Evolutionary conservation across 1,284 basidiomycete species (phyloP), one percentile per base, ranked within the genome.

Genomic region (Xanthoconium separans): DNA sequence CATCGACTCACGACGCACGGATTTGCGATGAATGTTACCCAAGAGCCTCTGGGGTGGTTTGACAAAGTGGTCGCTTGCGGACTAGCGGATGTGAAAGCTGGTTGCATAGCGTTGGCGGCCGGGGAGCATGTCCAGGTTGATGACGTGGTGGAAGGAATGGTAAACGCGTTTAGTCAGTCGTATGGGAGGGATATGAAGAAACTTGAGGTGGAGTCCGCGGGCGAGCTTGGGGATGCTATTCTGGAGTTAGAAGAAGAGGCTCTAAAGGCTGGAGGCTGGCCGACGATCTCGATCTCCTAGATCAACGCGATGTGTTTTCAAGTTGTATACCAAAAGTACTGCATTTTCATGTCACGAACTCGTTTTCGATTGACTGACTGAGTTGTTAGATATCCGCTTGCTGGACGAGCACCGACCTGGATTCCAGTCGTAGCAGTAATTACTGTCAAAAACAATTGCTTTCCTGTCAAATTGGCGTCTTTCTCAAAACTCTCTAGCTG

Each of bases 1-100:
- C 94, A 98, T 66, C 82, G 96, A 34, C 81, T 99, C 55, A 95
- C 95, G 33, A 91, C 87, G 20, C 97, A 99, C 69, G 97, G 97
- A 0, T 98, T 99, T 71, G 85, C 95, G 2, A 76, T 98, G 68
- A 99, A 99, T 70, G 77, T 98, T 55, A 93, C 93, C 1, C 72
- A 74, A 16, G 86, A 95, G 59, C 93, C 92, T 2, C 69, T 84
- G 16, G 65, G 74, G 15, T 98, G 96, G 90, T 98, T 99, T 69
- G 79, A 89, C 63, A 77, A 83, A 55, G 84, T 99, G 41, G 85
- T 96, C 1, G 96, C 97, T 0, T 99, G 97, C 70, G 97, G 97
- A 1, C 77, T 98, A 50, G 81, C 79, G n/a, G 90, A 91, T 56
- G 92, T 98, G 42, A 82, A 77, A 51, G 92, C 95, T 4, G 89